Percentiles rank a stretch among this genome's conserved stretches.
Evolutionary conservation across 2,329 filamentous ascomycete genomes (phyloP).

Genomic region (Huntiella moniliformis): DNA sequence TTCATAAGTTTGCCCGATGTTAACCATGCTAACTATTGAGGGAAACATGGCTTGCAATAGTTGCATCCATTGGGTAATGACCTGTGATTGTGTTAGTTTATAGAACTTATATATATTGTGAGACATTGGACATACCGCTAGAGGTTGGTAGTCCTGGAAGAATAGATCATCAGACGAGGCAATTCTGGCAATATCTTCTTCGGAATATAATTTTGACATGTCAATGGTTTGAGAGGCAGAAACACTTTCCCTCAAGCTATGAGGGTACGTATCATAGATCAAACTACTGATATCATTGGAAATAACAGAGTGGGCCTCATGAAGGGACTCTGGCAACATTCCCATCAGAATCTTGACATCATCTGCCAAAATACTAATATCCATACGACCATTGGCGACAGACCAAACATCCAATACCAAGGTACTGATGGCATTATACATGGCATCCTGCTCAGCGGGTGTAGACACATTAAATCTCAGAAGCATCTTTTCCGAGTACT

Average conservation of each 20-base stretch:
- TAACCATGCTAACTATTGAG: constrained; percentile 53
- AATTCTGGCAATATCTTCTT: background rate
- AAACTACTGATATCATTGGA: constrained; percentile 65
- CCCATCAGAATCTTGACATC: constrained; percentile 62
- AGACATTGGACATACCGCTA: constrained; percentile 31
- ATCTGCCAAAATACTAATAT: constrained; percentile 60
- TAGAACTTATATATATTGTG: background rate
- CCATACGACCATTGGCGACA: constrained; percentile 61
- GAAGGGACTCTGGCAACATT: constrained; percentile 57
- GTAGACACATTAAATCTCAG: constrained; percentile 64
- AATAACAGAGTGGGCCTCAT: constrained; percentile 51
- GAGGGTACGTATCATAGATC: constrained; percentile 58
- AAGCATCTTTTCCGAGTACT: constrained; percentile 68
- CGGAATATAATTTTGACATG: background rate
- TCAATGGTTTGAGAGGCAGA: background rate
- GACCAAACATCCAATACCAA: constrained; percentile 86
- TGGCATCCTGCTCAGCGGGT: constrained; percentile 43
- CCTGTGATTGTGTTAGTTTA: constrained; percentile 14
- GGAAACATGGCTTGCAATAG: constrained; percentile 81
- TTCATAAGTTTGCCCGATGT: constrained; percentile 71
- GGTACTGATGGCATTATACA: constrained; percentile 53
- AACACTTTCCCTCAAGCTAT: background rate
- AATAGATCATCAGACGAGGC: constrained; percentile 49
- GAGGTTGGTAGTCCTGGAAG: constrained; percentile 80
- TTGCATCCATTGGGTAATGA: constrained; percentile 77